phyloP scores from a whole-genome alignment of 208 protist species.

The Leishmania lainsoni region DNA sequence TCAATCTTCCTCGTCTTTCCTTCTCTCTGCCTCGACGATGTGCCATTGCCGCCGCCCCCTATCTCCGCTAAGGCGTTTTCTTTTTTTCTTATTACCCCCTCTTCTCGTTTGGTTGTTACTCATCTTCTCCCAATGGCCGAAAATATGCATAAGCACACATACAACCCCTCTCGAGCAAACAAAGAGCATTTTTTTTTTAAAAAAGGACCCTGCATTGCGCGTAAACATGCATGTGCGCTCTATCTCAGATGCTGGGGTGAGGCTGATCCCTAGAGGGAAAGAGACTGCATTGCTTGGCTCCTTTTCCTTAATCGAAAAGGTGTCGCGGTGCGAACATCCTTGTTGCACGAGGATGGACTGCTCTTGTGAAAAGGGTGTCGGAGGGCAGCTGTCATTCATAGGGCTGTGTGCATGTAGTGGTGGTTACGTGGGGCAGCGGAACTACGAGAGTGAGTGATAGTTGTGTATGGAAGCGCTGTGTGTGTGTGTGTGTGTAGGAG shows the following conservation, averaged over 20 bases:
- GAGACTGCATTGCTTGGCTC: not conserved
- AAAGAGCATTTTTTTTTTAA: not conserved
- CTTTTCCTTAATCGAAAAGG: not conserved
- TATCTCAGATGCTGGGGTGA: not conserved
- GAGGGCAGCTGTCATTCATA: not conserved
- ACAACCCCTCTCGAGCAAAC: not conserved
- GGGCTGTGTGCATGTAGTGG: not conserved
- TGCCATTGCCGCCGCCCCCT: constrained; percentile 1
- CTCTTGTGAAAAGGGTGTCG: not conserved
- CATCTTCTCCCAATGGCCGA: not conserved
- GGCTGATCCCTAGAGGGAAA: not conserved
- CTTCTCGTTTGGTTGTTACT: not conserved
- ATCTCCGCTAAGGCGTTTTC: not conserved
- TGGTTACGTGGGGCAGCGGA: not conserved
- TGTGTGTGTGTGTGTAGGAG: no score
- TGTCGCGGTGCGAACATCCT: not conserved
- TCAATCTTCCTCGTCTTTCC: constrained; percentile 8
- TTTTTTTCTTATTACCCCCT: not conserved
- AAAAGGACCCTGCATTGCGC: not conserved
- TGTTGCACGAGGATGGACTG: not conserved
- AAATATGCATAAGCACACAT: not conserved
- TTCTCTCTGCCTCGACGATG: not conserved
- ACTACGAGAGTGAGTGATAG: not conserved
- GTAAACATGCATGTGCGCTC: not conserved
- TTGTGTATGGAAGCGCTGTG: not conserved